Percentiles rank a stretch among this genome's conserved stretches.
Conservation (phyloP, 768 basidiomycete genomes). For the Auricularia sp. region DNA sequence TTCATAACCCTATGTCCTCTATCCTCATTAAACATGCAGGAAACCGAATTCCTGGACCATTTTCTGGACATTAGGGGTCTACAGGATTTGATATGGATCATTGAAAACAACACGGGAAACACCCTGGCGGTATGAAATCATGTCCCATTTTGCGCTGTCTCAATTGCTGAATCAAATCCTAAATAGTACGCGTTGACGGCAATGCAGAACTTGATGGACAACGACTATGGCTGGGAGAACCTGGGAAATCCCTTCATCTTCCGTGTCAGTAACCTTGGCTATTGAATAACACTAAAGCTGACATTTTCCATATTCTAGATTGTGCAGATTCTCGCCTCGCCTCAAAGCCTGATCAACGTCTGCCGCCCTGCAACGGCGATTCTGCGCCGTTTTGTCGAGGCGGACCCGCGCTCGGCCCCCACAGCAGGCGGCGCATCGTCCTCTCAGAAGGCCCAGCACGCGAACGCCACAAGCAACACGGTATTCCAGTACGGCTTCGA, state of each 20-base stretch:
- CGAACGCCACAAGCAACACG: slow-evolving; percentile 42
- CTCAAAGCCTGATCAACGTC: slow-evolving; percentile 74
- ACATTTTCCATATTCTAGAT: slow-evolving; percentile 26
- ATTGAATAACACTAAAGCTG: not conserved
- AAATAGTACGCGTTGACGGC: slow-evolving; percentile 71
- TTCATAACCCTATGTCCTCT: not conserved
- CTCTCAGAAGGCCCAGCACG: slow-evolving; percentile 27
- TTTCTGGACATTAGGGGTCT: slow-evolving; percentile 70
- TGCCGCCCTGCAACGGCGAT: slow-evolving; percentile 87
- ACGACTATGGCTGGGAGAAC: slow-evolving; percentile 72
- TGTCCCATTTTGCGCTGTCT: no score
- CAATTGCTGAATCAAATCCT: not conserved
- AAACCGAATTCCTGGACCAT: slow-evolving; percentile 72
- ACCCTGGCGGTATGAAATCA: slow-evolving; percentile 56
- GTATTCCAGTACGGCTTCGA: slow-evolving; percentile 79
- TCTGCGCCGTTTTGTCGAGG: slow-evolving; percentile 80
- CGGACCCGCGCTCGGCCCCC: slow-evolving; percentile 61
- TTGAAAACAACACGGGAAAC: slow-evolving; percentile 62
- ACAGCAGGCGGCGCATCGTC: slow-evolving; percentile 49
- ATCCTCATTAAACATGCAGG: slow-evolving; percentile 32
- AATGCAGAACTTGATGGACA: slow-evolving; percentile 82
- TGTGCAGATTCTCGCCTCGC: slow-evolving; percentile 67
- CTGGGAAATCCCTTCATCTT: slow-evolving; percentile 65
- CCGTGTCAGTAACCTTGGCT: slow-evolving; percentile 10
- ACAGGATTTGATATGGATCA: slow-evolving; percentile 56